phyloP scores from a whole-genome alignment of 768 basidiomycete genomes.

The Megacollybia marginata region DNA sequence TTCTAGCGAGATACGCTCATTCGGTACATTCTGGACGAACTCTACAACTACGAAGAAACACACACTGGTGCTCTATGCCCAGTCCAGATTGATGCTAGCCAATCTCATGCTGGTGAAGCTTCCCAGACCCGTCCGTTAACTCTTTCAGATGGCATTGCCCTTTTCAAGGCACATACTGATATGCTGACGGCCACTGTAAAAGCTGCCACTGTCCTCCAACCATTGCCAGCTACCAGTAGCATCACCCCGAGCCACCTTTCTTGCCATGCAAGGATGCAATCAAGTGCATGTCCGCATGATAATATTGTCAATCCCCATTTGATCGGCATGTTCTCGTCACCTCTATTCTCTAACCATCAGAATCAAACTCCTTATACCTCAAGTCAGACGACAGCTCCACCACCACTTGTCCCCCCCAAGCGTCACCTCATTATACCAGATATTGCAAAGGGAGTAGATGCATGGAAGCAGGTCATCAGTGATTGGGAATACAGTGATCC shows the following conservation, averaged over 20 bases:
- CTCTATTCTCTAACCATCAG: neutral
- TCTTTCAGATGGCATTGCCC: neutral
- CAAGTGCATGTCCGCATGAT: neutral
- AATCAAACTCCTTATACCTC: neutral
- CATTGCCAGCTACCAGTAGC: neutral
- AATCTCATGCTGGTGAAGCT: neutral
- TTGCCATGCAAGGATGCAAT: neutral
- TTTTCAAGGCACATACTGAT: neutral
- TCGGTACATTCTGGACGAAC: slow-evolving; percentile 15
- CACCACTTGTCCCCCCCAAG: neutral
- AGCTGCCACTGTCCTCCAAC: neutral
- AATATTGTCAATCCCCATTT: neutral
- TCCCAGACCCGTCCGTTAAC: neutral
- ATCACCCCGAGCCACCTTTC: no score
- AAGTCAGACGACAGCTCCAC: neutral
- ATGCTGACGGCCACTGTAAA: neutral
- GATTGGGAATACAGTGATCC: slow-evolving; percentile 3
- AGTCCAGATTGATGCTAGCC: neutral
- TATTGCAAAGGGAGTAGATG: neutral
- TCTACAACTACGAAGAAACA: slow-evolving; percentile 1
- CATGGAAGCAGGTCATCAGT: no score
- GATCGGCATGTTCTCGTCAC: neutral
- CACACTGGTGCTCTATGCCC: slow-evolving; percentile 1
- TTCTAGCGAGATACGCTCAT: slow-evolving; percentile 13
- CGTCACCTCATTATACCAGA: neutral